These are phyloP conservation scores for Cordyceps militaris DNA, from an alignment of 2,329 filamentous ascomycete genomes.

Conservation along the genomic window DNA sequence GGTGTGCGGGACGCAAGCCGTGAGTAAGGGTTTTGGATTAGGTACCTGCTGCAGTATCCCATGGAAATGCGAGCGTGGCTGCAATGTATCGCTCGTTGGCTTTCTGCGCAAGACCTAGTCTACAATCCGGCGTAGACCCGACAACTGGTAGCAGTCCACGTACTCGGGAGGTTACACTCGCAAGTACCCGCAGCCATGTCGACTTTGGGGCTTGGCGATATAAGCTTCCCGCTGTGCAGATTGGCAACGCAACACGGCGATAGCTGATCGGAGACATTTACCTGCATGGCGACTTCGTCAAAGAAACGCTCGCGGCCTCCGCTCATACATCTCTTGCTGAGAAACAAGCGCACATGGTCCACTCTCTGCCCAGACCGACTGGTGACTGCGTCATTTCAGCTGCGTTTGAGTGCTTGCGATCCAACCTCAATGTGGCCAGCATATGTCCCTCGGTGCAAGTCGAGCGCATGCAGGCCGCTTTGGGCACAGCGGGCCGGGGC, in stretches of 20 bases:
- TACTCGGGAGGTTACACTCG: not conserved
- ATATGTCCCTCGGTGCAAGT: not conserved
- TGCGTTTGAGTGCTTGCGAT: not conserved
- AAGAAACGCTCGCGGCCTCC: not conserved
- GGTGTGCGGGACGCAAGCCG: not conserved
- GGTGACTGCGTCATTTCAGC: too few relatives aligned
- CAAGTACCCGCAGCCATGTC: not conserved
- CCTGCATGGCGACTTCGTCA: not conserved
- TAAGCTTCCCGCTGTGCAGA: not conserved
- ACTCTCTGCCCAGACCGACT: not conserved
- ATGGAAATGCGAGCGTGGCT: not conserved
- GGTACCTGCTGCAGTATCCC: not conserved
- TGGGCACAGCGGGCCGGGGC: not conserved
- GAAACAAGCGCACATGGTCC: not conserved
- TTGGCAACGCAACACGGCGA: not conserved
- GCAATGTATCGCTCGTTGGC: not conserved
- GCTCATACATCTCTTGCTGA: not conserved
- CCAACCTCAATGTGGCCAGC: not conserved
- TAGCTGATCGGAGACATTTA: too few relatives aligned
- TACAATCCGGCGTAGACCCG: not conserved
- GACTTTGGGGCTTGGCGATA: not conserved
- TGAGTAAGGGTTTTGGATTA: not conserved
- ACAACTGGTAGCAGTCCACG: not conserved
- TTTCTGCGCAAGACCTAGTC: not conserved
- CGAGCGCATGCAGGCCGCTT: not conserved